Evolutionary conservation across 768 basidiomycete species (phyloP), one percentile per base, ranked within the genome.

Genomic region (Collybiopsis luxurians): DNA sequence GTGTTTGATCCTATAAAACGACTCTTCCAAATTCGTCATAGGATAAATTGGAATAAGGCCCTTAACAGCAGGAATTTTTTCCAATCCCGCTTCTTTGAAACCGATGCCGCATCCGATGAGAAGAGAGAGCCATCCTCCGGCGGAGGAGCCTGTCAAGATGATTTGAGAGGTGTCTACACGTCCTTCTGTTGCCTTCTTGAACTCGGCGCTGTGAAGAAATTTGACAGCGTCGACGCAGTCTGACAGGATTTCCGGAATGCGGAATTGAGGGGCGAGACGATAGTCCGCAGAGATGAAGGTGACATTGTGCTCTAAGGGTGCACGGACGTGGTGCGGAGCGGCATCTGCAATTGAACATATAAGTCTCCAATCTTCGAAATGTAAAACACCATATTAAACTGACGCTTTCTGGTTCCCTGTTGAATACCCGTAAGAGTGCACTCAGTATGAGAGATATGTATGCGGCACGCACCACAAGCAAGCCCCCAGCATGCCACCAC

Each of bases 401-500:
- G 24, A 44, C 68, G 64, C 61, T 68, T 70, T 40, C 69, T 60
- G 6, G 69, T 68, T 26, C 69, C 69, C 61, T 70, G 57, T 6
- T 27, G 10, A 43, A 27, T n/a, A 7, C 4, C 7, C 2, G 42
- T 4, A n/a, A 5, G 46, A n/a, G 17, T 17, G 15, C 34, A 40
- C 13, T n/a, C n/a, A n/a, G 44, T 17, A 17, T 36, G 6, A 34
- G 53, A n/a, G 40, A 19, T 5, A 39, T 4, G 31, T n/a, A n/a
- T 27, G 31, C n/a, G n/a, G n/a, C n/a, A 11, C 48, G 19, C 21
- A 66, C 69, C 64, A 69, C 66, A 23, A 74, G 59, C 11, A 74
- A 57, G 11, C 73, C 73, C 3, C 73, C 73, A 69, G 72, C 73
- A 59, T 74, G 73, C 72, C 71, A 75, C 73, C 73, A 74, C 19